Evolutionary conservation across 164 flowering plant genomes (phyloP), one percentile per base, ranked within the genome.

Genomic region (Annona cherimola): DNA sequence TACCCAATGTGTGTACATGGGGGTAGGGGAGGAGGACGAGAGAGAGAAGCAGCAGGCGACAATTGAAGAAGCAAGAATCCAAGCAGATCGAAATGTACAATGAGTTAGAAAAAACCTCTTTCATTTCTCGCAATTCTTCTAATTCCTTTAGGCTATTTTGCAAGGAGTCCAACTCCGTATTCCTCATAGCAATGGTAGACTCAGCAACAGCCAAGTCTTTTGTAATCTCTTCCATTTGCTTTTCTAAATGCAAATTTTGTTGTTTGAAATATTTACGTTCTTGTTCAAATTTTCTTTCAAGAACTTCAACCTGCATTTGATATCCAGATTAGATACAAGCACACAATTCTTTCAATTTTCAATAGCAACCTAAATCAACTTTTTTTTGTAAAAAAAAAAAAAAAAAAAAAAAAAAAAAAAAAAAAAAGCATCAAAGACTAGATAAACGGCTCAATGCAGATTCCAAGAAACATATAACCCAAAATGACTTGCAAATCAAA

Each of bases 61-160:
- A 41, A 8, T 45, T 18, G 44, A 66, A 66, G n/a, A 44, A 66
- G 12, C 54, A 66, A 66, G 40, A 18, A 44, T 43, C 18, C 54
- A 43, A 43, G 14, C 57, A 50, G 57, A 9, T 18, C 43, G 11
- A 45, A 8, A 64, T 5, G 42, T 16, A 59, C 26, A 63, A 26
- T 20, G 41, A 14, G 61, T 5, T 55, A 11, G 18, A 69, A 20
- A 57, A 54, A 43, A 93, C 99, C 97, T 94, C 98, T 83, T 93
- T 96, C 97, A 93, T 93, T 82, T 94, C 98, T 74, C 97, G 81
- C 45, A 96, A 75, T 43, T 96, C 99, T 63, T 92, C 97, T 45
- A 96, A 69, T 77, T 96, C 99, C 77, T 83, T 92, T 59, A 96
- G 74, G 73, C 81, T 86, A 82, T 71, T 81, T 54, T 96, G 94